Base-by-base conservation (phyloP, 1,284 basidiomycete species). In the Austropuccinia psidii region DNA sequence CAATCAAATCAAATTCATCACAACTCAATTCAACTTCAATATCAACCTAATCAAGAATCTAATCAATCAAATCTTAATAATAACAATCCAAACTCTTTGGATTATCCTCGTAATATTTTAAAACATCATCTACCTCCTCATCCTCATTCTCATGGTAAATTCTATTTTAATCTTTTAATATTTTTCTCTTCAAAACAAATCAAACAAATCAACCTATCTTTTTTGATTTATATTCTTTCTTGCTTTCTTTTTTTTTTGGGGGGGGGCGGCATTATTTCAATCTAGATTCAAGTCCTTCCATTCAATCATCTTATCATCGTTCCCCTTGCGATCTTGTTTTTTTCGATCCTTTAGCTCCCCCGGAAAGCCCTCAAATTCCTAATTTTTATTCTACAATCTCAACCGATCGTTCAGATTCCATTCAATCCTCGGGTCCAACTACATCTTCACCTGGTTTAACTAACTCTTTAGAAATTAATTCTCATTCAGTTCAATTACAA, bases 241-340 rank as follows among this genome's bases (percentile, higher is more conserved):
- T 39, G 41, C 29, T 17, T 65, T 31, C 27, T 3, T 50, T n/a
- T 45, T 45, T 45, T n/a, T n/a, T n/a, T n/a, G n/a, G n/a, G n/a
- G n/a, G n/a, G n/a, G n/a, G n/a, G n/a, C n/a, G n/a, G n/a, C n/a
- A n/a, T n/a, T 62, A 39, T 9, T 4, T 3, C 17, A 8, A 8
- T 45, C 13, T 27, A 62, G 60, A 43, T 24, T 27, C 39, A 17
- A 62, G 31, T 17, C 19, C 60, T 11, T 45, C 60, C 60, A 24
- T 62, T 19, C 37, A 41, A 35, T 27, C 57, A n/a, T 62, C 60
- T 27, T 62, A 62, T 41, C 60, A 37, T 45, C 60, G 60, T 9
- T 15, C 60, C 21, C 19, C n/a, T 6, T 62, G 60, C 24, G 60
- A 62, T 62, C 29, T 62, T 31, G 35, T 43, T 27, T 24, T 62